Percentiles rank a stretch among this genome's conserved stretches.
Evolutionary conservation across 305 asterid species (phyloP).

Genomic region (Lippia alba): DNA sequence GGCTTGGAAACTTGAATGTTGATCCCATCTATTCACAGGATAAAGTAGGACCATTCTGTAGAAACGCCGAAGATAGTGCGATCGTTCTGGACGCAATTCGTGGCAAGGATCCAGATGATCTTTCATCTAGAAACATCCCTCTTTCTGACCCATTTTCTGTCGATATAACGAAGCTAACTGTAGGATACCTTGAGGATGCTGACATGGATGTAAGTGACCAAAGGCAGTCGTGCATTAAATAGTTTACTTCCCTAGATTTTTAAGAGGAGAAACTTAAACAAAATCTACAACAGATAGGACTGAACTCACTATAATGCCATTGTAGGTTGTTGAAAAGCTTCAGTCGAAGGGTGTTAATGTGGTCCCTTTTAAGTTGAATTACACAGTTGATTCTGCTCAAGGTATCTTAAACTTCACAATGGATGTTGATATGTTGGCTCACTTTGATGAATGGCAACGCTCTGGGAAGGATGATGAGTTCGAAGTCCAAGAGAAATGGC

Average conservation of each 20-base stretch:
- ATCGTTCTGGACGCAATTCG: slow-evolving; percentile 67
- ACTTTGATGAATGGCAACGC: slow-evolving; percentile 94
- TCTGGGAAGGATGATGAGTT: slow-evolving; percentile 72
- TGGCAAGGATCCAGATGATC: slow-evolving; percentile 84
- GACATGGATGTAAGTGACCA: slow-evolving; percentile 83
- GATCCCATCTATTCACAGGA: slow-evolving; percentile 55
- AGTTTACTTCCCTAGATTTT: neutral
- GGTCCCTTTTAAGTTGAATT: slow-evolving; percentile 84
- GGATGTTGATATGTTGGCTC: slow-evolving; percentile 92
- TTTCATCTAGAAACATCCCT: slow-evolving; percentile 74
- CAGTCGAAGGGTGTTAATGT: slow-evolving; percentile 69
- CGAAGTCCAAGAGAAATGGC: slow-evolving; percentile 98
- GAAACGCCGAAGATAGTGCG: slow-evolving; percentile 80
- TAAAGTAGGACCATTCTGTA: slow-evolving; percentile 89
- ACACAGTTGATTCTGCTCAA: slow-evolving; percentile 82
- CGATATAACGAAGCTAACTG: slow-evolving; percentile 74
- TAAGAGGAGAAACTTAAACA: neutral
- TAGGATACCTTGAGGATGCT: slow-evolving; percentile 90
- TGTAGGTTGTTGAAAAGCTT: slow-evolving; percentile 78
- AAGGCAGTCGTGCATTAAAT: neutral
- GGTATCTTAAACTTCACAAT: slow-evolving; percentile 91
- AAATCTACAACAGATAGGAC: no score
- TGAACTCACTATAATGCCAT: no score
- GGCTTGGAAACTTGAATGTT: slow-evolving; percentile 17
- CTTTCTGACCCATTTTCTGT: slow-evolving; percentile 75